Evolutionary conservation across 176 grass and related monocot genomes (phyloP), one percentile per base, ranked within the genome.

Genomic region (Panicum miliaceum): DNA sequence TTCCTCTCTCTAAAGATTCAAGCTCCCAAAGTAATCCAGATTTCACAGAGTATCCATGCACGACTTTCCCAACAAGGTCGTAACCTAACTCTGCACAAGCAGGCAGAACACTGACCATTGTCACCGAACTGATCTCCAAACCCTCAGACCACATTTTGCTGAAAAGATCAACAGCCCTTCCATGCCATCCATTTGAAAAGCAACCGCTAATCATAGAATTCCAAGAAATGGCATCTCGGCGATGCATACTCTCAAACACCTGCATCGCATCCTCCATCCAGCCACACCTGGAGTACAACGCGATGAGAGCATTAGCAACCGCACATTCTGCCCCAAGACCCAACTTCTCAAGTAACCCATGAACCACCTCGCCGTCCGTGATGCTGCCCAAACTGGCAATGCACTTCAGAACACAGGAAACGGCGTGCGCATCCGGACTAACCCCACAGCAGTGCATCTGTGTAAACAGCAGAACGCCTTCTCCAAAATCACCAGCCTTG

Each of bases 41-140:
- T 84, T 97, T 97, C 37, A 90, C 63, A 82, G 86, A 87, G 68
- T 90, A 91, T 27, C 92, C 95, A 84, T 97, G 95, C 75, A 91
- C 53, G 23, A 45, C 82, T 90, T 71, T 94, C 40, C 95, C 95
- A 61, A 90, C 59, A 88, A 66, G 68, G 9, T 64, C 57, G 41
- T 71, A 79, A 22, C 90, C 72, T 78, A 91, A 73, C 50, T 86
- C 92, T 34, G 92, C 81, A 82, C 89, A 91, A 48, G 95, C 84
- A 82, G 90, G 89, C 50, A 98, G 77, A 84, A 94, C 84, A 43
- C 90, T 84, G 7, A 93, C 74, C 66, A 94, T 23, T 18, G 92
- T 90, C 59, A 90, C 92, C n/a, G 79, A 84, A 90, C 91, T 87
- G 15, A 98, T 86, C 67, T 85, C 74, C 8, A 80, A 0, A 36